A percentile compares a stretch with the other conserved stretches of the same genome.
Evolutionary conservation across 2,329 filamentous ascomycete genomes (phyloP).

Genomic region (Sphaerulina musiva): DNA sequence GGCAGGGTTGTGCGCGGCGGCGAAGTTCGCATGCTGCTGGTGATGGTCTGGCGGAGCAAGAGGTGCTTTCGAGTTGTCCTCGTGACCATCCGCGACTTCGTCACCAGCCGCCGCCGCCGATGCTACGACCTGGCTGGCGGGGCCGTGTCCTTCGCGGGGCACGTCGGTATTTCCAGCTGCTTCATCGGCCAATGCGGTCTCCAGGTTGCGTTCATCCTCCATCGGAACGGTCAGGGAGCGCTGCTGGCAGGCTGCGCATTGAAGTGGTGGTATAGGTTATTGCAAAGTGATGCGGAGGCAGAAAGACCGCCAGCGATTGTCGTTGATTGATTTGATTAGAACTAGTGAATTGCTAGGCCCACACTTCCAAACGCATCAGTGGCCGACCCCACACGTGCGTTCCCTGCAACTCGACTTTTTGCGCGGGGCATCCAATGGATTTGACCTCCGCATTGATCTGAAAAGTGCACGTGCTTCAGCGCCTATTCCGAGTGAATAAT

Average conservation of each 20-base stretch:
- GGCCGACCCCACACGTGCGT: too few relatives aligned
- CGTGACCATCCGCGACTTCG: neutral
- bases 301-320: neutral
- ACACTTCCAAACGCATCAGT: too few relatives aligned
- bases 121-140: neutral
- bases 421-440: too few relatives aligned
- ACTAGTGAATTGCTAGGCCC: too few relatives aligned
- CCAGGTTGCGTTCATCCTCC: neutral
- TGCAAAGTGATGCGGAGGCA: neutral
- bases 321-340: neutral
- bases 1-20: neutral
- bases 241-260: neutral
- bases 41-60: neutral
- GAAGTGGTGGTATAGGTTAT: neutral
- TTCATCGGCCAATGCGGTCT: neutral
- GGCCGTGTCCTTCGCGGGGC: neutral
- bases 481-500: too few relatives aligned
- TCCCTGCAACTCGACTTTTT: too few relatives aligned
- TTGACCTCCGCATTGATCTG: too few relatives aligned
- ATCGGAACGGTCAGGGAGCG: neutral
- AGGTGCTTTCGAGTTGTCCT: neutral
- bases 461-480: too few relatives aligned
- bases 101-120: neutral
- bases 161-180: neutral
- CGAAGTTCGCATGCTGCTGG: neutral